Base-by-base conservation (phyloP, 2,329 filamentous ascomycete genomes). In the Aschersonia sp. region DNA sequence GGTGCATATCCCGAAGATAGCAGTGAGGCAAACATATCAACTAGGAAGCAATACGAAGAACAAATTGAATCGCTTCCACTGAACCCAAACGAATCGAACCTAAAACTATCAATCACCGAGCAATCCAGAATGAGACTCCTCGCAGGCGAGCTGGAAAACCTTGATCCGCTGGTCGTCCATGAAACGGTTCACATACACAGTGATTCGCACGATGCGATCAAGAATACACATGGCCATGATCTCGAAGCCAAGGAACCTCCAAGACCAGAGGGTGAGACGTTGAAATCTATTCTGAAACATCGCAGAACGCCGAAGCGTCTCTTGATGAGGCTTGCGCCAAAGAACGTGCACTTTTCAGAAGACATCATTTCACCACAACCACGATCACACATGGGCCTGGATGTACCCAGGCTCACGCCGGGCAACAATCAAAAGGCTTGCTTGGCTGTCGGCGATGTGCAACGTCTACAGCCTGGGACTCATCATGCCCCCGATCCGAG, bases 341-440 rank as follows among this genome's bases (percentile, higher is more conserved):
- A 58, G 48, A 46, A 48, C 39, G 60, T 63, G 14, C 59, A 59
- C 12, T 63, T 63, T 47, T 55, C 52, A 6, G 58, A 61, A 10
- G 52, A 48, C 14, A 62, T 57, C 1, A 40, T 54, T 4, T 56
- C 53, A 32, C 58, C 59, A 12, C 57, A 47, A 42, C 56, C 51
- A 40, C 55, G 58, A 41, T 56, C 53, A 3, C 59, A 56, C 32
- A 14, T 52, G 31, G 59, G 59, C 22, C 46, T 58, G 9, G 55
- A 61, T 35, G 46, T 59, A 5, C 57, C 54, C 2, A 56, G 50
- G 44, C 47, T 41, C 41, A 45, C 32, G 45, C 11, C 41, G 11
- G 10, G 45, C n/a, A 43, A 50, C 12, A 45, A 49, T 37, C 10
- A n/a, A 7, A 37, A 8, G 4, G 4, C 8, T 37, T 9, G 8